Percentiles rank a stretch among this genome's conserved stretches.
Conservation (phyloP, 2,329 filamentous ascomycete species). For the Aspergillus fischeri region DNA sequence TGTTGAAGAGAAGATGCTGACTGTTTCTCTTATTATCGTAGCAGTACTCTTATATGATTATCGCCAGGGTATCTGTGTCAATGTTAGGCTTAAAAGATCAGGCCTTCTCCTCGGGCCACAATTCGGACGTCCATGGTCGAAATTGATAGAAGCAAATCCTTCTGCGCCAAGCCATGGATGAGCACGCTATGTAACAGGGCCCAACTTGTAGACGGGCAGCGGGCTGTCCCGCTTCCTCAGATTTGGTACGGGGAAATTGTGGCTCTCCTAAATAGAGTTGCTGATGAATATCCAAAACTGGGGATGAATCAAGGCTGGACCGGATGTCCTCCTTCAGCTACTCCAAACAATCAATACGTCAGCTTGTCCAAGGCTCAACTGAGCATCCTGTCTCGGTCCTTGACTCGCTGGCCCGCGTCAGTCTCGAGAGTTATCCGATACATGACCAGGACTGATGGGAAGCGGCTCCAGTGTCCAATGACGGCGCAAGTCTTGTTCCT, state of each 20-base stretch:
- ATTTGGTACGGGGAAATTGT: neutral
- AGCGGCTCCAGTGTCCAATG: neutral
- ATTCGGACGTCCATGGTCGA: neutral
- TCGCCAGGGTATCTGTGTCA: neutral
- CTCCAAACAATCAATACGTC: neutral
- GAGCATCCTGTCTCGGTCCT: neutral
- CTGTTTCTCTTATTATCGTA: neutral
- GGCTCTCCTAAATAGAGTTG: neutral
- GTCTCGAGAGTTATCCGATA: neutral
- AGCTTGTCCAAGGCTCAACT: no score
- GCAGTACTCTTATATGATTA: neutral
- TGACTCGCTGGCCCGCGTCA: neutral
- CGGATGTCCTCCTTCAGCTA: neutral
- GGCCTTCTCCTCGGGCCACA: no score
- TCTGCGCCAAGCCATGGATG: slow-evolving; percentile 5
- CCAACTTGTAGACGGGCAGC: slow-evolving; percentile 6
- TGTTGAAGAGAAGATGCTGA: neutral
- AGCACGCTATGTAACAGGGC: slow-evolving; percentile 8
- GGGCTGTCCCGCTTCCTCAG: slow-evolving; percentile 9
- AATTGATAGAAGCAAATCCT: neutral
- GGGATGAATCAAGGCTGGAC: neutral
- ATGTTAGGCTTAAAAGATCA: neutral
- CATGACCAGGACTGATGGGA: neutral
- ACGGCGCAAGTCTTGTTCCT: neutral
- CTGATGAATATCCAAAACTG: neutral